A percentile compares a stretch with the other conserved stretches of the same genome.
Conservation (phyloP, 2,329 filamentous ascomycete genomes). For the Phyllosticta citribraziliensis region DNA sequence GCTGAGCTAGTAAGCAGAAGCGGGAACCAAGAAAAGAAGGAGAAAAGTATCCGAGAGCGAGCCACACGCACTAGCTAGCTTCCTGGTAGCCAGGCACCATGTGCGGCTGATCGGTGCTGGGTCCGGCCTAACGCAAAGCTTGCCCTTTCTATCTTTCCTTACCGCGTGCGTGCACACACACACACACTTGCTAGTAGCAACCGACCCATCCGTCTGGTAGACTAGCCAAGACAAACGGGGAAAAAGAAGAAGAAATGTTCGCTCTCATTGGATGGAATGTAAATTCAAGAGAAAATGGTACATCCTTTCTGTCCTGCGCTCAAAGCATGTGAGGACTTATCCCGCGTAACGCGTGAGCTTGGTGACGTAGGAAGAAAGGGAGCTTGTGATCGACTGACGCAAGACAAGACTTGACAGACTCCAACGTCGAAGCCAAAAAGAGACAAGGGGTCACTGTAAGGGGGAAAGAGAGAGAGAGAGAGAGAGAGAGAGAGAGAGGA, state of each 20-base stretch:
- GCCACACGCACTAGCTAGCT: background rate
- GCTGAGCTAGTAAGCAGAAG: background rate
- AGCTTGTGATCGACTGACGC: too few species aligned
- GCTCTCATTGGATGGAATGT: background rate
- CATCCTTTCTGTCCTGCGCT: too few species aligned
- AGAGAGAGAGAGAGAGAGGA: too few species aligned
- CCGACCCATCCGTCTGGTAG: background rate
- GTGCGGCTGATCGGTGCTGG: background rate
- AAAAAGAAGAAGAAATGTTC: background rate
- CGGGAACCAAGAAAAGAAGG: background rate
- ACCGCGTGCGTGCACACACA: background rate
- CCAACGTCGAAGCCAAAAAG: too few species aligned
- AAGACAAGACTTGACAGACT: too few species aligned
- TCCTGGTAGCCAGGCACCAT: background rate
- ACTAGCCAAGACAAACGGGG: background rate
- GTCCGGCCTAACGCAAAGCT: background rate
- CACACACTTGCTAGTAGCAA: too few species aligned
- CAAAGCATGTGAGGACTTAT: too few species aligned
- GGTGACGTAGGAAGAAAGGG: too few species aligned
- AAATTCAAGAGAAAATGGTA: too few species aligned
- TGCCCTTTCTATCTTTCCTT: background rate
- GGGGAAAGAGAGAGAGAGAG: too few species aligned
- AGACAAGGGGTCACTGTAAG: too few species aligned
- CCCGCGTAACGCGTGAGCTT: too few species aligned
- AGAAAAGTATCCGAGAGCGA: background rate